A percentile compares a stretch with the other conserved stretches of the same genome.
Conservation (phyloP, 176 grass and related monocot species). For the Aegilops speltoides region DNA sequence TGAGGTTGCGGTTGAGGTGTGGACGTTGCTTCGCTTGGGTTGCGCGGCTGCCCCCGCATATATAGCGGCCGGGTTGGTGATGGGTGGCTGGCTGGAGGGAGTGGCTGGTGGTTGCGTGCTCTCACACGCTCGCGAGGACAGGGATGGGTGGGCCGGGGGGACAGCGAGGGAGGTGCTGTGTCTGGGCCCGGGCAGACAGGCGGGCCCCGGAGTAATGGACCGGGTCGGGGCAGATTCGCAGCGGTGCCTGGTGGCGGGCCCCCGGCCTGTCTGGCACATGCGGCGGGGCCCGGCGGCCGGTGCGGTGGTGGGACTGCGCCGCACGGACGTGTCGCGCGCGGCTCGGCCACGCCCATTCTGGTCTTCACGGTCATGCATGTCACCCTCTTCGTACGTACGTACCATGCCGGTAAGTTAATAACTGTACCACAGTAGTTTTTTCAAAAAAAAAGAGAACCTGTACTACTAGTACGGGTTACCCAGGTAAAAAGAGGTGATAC, state of each 20-base stretch:
- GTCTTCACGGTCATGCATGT: background rate
- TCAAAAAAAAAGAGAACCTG: too few species aligned
- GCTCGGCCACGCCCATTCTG: background rate
- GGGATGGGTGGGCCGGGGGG: background rate
- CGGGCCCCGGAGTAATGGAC: slow-evolving; percentile 2
- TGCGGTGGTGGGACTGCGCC: slow-evolving; percentile 24
- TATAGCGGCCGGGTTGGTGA: background rate
- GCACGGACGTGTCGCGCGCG: slow-evolving; percentile 48
- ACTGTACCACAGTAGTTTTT: too few species aligned
- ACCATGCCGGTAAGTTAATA: background rate
- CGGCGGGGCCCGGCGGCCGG: slow-evolving; percentile 30
- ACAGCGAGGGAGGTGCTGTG: background rate
- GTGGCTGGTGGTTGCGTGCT: background rate
- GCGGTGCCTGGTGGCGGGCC: background rate
- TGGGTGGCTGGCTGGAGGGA: background rate
- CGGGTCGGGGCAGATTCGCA: slow-evolving; percentile 37
- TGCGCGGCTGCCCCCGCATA: background rate
- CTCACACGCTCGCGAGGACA: too few species aligned
- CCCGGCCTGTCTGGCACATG: background rate
- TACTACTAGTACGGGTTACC: too few species aligned
- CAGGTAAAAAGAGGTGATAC: too few species aligned
- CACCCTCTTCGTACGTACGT: background rate
- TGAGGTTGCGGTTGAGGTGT: background rate
- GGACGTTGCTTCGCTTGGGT: slow-evolving; percentile 22
- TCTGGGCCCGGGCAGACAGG: slow-evolving; percentile 30